phyloP scores from a whole-genome alignment of 768 basidiomycete species.

The Asterophora lycoperdoides region DNA sequence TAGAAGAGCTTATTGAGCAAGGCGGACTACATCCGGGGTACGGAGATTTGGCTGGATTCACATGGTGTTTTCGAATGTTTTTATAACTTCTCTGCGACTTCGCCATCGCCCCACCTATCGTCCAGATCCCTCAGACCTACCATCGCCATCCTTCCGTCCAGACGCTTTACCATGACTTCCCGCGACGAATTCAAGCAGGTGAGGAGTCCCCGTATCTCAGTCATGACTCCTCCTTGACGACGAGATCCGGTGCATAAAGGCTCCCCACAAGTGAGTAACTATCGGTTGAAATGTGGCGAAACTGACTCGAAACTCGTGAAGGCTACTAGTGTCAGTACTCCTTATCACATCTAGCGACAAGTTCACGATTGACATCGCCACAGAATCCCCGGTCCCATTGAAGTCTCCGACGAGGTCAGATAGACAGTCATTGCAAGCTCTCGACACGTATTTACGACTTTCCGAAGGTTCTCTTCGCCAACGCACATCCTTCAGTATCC shows the following conservation, averaged over 20 bases:
- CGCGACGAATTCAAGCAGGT: conserved; percentile 30
- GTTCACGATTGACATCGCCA: conserved; percentile 9
- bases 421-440: background rate
- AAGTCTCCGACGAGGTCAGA: conserved; percentile 45
- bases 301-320: conserved; percentile 19
- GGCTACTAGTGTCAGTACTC: conserved; percentile 46
- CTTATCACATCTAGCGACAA: background rate
- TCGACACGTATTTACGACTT: background rate
- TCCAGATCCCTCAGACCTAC: conserved; percentile 5
- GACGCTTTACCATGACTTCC: conserved; percentile 19
- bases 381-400: conserved; percentile 64
- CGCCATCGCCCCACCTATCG: conserved; percentile 11
- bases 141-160: background rate
- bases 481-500: conserved; percentile 87
- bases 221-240: background rate
- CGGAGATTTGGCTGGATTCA: conserved; percentile 5
- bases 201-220: background rate
- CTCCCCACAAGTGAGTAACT: conserved; percentile 34
- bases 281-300: conserved; percentile 20
- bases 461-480: conserved; percentile 77
- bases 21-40: background rate
- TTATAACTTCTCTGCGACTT: conserved; percentile 17
- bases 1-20: background rate
- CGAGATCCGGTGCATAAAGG: conserved; percentile 14
- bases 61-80: conserved; percentile 15